Percentiles rank a stretch among this genome's conserved stretches.
Conservation (phyloP, 306 rosid genomes). For the Vachellia collinsii region DNA sequence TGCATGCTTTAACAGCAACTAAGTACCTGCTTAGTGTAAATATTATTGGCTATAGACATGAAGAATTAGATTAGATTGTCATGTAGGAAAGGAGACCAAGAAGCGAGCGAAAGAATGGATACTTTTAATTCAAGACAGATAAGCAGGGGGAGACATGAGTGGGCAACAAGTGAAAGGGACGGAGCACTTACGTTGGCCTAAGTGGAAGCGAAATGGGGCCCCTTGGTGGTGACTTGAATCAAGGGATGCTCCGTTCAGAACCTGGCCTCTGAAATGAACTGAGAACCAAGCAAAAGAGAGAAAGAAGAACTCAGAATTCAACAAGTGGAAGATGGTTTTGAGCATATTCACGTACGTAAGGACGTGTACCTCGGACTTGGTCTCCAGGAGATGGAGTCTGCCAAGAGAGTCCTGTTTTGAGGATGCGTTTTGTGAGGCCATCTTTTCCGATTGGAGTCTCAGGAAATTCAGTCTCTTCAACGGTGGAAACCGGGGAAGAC, state of each 20-base stretch:
- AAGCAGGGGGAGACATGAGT: not conserved
- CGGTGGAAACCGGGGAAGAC: constrained; percentile 32
- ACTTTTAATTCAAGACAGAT: not conserved
- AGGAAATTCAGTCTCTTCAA: constrained; percentile 31
- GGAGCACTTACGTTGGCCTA: constrained; percentile 59
- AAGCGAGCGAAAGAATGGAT: not conserved
- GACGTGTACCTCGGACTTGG: constrained; percentile 54
- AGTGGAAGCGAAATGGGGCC: constrained; percentile 53
- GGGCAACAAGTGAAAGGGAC: constrained; percentile 2
- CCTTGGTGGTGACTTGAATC: constrained; percentile 50
- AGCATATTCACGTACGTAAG: not conserved
- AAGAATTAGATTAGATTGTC: not conserved
- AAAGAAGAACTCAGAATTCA: constrained; percentile 13
- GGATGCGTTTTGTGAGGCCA: constrained; percentile 61
- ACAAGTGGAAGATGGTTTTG: not conserved
- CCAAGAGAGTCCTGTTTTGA: constrained; percentile 58
- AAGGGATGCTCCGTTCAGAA: constrained; percentile 51
- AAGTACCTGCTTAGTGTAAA: not conserved
- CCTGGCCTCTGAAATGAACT: constrained; percentile 60
- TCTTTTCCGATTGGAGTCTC: constrained; percentile 51
- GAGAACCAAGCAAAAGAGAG: constrained; percentile 17
- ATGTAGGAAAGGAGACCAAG: not conserved
- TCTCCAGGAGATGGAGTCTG: constrained; percentile 70
- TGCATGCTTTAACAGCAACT: not conserved
- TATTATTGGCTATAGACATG: not conserved